Base-by-base conservation (phyloP, 1,284 basidiomycete genomes). In the Ceratobasidium sp. region DNA sequence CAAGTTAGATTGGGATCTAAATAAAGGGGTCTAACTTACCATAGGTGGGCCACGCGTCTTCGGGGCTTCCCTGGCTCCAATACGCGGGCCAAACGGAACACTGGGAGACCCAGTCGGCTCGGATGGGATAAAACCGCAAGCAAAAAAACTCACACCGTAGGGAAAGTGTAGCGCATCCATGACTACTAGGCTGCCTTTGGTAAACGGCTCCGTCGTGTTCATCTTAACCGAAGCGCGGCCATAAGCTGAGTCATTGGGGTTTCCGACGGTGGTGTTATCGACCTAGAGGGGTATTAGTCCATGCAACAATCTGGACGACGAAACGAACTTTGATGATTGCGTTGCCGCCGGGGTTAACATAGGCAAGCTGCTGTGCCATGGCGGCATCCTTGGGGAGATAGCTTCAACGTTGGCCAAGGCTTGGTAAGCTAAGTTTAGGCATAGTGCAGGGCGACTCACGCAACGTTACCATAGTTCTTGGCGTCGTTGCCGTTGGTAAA, bases 81-180 rank as follows among this genome's bases (percentile, higher is more conserved):
- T 71, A 73, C 5, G 71, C 74, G 5, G 73, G 73, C 75, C 75
- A 75, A 10, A 69, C 60, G 20, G 70, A 64, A 40, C 70, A 70
- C 69, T 70, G 32, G 12, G 7, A 25, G 2, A 17, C n/a, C 17
- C 20, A 29, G n/a, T 42, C 12, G 43, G 42, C 32, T 32, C 7
- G 6, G 6, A 38, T 6, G 22, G 38, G 25, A 25, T 20, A 42
- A n/a, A 20, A 25, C 2, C 15, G 22, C 17, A 17, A 15, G 38
- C 38, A 34, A 34, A 5, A 7, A 8, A 20, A 68, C 69, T 68
- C 32, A 70, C 69, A 20, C 69, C 69, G 43, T 68, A 70, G 2
- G 69, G 69, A 17, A 70, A 32, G 42, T 70, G 69, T 0, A 70
- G 13, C 13, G 69, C 69, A 40, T 70, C 69, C 57, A 70, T 55